These are phyloP conservation scores for Sanghuangporus baumii DNA, from an alignment of 1,284 basidiomycete species.

Conservation along the genomic window DNA sequence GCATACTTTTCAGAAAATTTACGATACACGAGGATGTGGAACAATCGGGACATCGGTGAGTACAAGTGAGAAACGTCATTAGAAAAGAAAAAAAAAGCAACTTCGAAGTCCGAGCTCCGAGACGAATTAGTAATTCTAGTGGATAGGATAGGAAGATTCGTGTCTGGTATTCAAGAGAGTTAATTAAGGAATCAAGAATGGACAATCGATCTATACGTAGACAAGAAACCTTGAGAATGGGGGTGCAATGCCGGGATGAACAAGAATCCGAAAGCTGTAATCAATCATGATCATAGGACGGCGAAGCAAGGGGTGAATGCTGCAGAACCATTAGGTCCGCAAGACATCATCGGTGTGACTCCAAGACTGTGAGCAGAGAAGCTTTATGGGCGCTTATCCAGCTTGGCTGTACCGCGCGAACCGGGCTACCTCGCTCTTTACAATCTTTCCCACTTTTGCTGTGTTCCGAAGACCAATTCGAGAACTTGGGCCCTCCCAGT, in stretches of 20 bases:
- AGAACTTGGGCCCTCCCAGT: conserved; percentile 5
- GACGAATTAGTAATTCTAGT: no score
- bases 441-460: background rate
- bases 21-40: no score
- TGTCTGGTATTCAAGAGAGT: no score
- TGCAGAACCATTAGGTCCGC: background rate
- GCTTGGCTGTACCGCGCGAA: background rate
- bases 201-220: background rate
- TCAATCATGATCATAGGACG: background rate
- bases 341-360: background rate
- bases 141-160: no score
- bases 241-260: background rate
- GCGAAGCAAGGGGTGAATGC: background rate
- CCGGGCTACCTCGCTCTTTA: background rate
- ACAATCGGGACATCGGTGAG: no score
- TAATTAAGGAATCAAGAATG: no score
- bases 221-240: background rate
- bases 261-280: background rate
- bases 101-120: no score
- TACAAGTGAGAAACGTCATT: no score
- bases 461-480: conserved; percentile 7
- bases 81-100: no score
- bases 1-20: no score
- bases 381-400: background rate
- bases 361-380: background rate